These are phyloP conservation scores for Malus sieversii DNA, from an alignment of 306 rosid genomes.

Conservation along the genomic window DNA sequence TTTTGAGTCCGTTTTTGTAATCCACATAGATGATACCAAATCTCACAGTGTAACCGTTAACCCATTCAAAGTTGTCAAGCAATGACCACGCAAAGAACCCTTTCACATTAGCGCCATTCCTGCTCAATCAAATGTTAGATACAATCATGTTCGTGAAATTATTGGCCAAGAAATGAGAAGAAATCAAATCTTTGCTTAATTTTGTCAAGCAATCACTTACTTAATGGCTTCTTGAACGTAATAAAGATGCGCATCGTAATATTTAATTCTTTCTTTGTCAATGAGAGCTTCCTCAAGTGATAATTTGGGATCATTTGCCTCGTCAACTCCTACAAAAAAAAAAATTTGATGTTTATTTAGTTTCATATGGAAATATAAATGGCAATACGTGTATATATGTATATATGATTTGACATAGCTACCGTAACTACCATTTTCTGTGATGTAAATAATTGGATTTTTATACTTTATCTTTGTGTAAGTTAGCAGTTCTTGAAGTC, in stretches of 20 bases:
- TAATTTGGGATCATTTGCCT: slow-evolving; percentile 17
- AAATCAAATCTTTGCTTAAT: neutral
- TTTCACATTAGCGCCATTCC: slow-evolving; percentile 38
- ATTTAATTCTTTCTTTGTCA: slow-evolving; percentile 36
- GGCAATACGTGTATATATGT: too few species aligned
- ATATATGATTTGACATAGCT: too few species aligned
- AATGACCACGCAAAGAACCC: slow-evolving; percentile 48
- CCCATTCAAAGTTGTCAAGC: slow-evolving; percentile 50
- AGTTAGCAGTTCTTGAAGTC: slow-evolving; percentile 32
- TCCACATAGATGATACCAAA: slow-evolving; percentile 27
- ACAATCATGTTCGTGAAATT: neutral
- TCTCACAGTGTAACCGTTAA: slow-evolving; percentile 13
- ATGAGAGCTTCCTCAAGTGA: slow-evolving; percentile 27
- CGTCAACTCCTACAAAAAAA: slow-evolving; percentile 31
- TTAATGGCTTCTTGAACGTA: slow-evolving; percentile 31
- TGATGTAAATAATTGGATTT: slow-evolving; percentile 40
- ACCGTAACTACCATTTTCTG: slow-evolving; percentile 41
- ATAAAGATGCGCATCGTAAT: slow-evolving; percentile 27
- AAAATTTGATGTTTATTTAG: neutral
- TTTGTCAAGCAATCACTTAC: slow-evolving; percentile 22
- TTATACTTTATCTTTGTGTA: slow-evolving; percentile 38
- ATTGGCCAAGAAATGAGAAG: neutral
- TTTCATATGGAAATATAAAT: neutral
- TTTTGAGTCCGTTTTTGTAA: slow-evolving; percentile 15
- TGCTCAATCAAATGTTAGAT: neutral